A percentile compares a stretch with the other conserved stretches of the same genome.
Evolutionary conservation across 495 filamentous ascomycete genomes (phyloP).

Genomic region (Xylaria flabelliformis): DNA sequence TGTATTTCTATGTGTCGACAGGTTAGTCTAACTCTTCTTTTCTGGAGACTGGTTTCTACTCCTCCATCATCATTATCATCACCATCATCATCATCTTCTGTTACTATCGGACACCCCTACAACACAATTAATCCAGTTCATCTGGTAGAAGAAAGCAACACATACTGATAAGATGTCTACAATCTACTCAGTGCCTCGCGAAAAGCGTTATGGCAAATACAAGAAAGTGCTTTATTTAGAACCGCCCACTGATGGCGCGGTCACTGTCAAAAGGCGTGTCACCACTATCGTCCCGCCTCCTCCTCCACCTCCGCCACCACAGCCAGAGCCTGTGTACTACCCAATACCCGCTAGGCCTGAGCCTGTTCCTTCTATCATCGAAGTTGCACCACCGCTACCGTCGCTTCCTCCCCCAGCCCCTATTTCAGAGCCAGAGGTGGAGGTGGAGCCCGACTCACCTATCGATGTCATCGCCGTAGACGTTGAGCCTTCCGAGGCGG

Average conservation of each 20-base stretch:
- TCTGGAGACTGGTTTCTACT: neutral
- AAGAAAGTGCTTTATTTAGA: slow-evolving; percentile 57
- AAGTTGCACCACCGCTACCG: slow-evolving; percentile 39
- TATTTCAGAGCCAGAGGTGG: slow-evolving; percentile 28
- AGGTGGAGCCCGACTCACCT: slow-evolving; percentile 44
- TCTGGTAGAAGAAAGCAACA: slow-evolving; percentile 5
- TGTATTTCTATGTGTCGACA: slow-evolving; percentile 41
- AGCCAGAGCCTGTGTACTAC: slow-evolving; percentile 22
- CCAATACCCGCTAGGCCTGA: slow-evolving; percentile 14
- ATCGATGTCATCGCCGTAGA: slow-evolving; percentile 62
- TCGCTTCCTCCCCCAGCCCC: slow-evolving; percentile 37
- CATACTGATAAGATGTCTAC: slow-evolving; percentile 37
- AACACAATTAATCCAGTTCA: neutral
- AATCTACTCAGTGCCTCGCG: slow-evolving; percentile 38
- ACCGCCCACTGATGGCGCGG: slow-evolving; percentile 46
- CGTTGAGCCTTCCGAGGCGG: slow-evolving; percentile 48
- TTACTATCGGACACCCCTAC: slow-evolving; percentile 1
- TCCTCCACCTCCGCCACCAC: slow-evolving; percentile 37
- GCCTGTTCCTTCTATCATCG: slow-evolving; percentile 35
- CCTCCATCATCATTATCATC: slow-evolving; percentile 19
- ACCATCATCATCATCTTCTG: neutral
- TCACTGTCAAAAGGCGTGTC: slow-evolving; percentile 46
- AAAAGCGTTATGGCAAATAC: slow-evolving; percentile 42
- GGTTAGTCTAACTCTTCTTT: slow-evolving; percentile 34
- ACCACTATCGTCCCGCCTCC: slow-evolving; percentile 53